Base-by-base conservation (phyloP, 768 basidiomycete species). In the Dendrothele bispora region DNA sequence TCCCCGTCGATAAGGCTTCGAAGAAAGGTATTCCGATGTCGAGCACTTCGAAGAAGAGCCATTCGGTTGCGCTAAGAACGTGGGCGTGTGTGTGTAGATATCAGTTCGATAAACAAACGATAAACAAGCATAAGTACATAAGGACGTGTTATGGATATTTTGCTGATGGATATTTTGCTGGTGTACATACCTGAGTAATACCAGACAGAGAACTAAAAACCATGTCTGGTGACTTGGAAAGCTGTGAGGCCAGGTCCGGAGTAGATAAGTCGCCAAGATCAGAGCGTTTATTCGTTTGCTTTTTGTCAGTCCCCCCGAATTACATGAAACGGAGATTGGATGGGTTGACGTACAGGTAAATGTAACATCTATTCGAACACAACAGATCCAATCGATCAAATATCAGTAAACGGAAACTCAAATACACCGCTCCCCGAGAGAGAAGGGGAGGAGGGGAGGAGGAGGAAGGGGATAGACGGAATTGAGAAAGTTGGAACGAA, bases 141-240 rank as follows among this genome's bases (percentile, higher is more conserved):
- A n/a, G n/a, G n/a, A n/a, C n/a, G n/a, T 32, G n/a, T 27, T 10
- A 21, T 21, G 30, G 8, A 7, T 22, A 28, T 43, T 17, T 28
- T 20, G 10, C 24, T 28, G 17, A n/a, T 21, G 34, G 15, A 32
- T n/a, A n/a, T n/a, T n/a, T n/a, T n/a, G n/a, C n/a, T n/a, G n/a
- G n/a, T n/a, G 15, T 28, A 51, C 70, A 18, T 45, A 84, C 84
- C 78, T 84, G 59, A 88, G 73, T 5, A 66, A 38, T 10, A 79
- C 54, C 30, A 88, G 68, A 35, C 76, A 72, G 10, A 82, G 69
- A 1, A 80, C 54, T 4, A 89, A 68, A 50, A 86, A 85, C 83
- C 86, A 86, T 2, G 86, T 88, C 57, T 88, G 86, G 46, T 86
- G 84, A 22, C 80, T 78, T 0, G 84, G 85, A 54, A 88, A 88